Evolutionary conservation across 192 early-diverging fungal species (phyloP).

Genomic region (Jimgerdemannia flammicorona): DNA sequence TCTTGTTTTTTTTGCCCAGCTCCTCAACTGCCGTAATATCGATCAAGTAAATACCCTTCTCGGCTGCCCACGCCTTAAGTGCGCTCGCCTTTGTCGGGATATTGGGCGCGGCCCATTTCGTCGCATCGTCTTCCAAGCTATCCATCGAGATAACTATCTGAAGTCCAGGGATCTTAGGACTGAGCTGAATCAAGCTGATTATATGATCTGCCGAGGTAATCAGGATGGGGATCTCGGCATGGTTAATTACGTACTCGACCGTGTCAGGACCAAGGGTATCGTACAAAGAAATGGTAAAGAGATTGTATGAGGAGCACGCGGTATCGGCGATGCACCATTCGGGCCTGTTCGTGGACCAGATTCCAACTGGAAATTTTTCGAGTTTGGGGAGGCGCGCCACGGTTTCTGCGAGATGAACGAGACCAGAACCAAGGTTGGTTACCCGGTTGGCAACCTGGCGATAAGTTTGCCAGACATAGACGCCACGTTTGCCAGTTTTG

Average conservation of each 20-base stretch:
- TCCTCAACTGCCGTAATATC: constrained; percentile 59
- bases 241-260: constrained; percentile 82
- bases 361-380: constrained; percentile 47
- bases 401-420: constrained; percentile 47
- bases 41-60: constrained; percentile 52
- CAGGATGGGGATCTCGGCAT: constrained; percentile 71
- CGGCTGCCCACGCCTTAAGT: constrained; percentile 61
- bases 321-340: constrained; percentile 76
- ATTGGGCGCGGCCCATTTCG: constrained; percentile 10
- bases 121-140: constrained; percentile 39
- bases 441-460: constrained; percentile 54
- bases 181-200: constrained; percentile 43
- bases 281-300: constrained; percentile 76
- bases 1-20: constrained; percentile 51
- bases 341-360: constrained; percentile 73
- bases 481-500: constrained; percentile 56
- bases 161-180: constrained; percentile 58
- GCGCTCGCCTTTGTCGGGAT: constrained; percentile 20
- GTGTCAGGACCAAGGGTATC: constrained; percentile 86
- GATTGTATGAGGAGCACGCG: constrained; percentile 59
- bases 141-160: constrained; percentile 80
- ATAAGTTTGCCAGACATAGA: constrained; percentile 72
- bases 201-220: constrained; percentile 58
- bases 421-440: constrained; percentile 64
- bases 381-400: constrained; percentile 9